Evolutionary conservation across 2,329 filamentous ascomycete genomes (phyloP), one percentile per base, ranked within the genome.

Genomic region (Canariomyces notabilis): DNA sequence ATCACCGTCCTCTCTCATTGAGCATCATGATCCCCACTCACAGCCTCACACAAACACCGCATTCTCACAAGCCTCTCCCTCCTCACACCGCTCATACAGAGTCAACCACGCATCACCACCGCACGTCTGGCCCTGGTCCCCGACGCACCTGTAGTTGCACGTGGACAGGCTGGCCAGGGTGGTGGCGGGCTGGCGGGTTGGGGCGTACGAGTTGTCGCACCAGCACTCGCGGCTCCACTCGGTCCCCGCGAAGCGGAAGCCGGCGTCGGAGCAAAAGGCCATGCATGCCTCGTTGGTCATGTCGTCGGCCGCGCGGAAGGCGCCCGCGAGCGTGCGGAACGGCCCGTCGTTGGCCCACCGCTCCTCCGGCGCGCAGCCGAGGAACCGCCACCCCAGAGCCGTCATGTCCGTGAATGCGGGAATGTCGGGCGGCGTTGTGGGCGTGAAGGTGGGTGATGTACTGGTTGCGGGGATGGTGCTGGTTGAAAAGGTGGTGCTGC

Each of bases 311-410:
- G 44, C 42, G 35, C 44, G 38, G 15, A 48, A 26, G 2, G 52
- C 50, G 9, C 34, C 45, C 15, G 51, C 26, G 5, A 60, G 53
- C 12, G 57, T 59, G 43, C 59, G 59, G 53, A 55, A 57, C 3
- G 54, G 15, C 5, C 49, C 53, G 50, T 61, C 59, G 12, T 26
- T 46, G n/a, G 48, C 38, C 44, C 46, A 53, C 37, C 57, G 53
- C 39, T 59, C 56, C 40, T 61, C 59, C 32, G 59, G 59, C 11
- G 59, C 52, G 52, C 59, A 61, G 21, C 59, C 59, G 14, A 58
- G 33, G 51, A 58, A 61, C 18, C 53, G 49, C 45, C 41, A 61
- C n/a, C 59, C 59, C 5, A 22, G 11, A 2, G 48, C 16, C 1
- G 56, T 59, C 44, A 57, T 47, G 55, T 61, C 57, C 1, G 54